phyloP scores from a whole-genome alignment of 352 stramenopile genomes.

The Aphanomyces cochlioides region DNA sequence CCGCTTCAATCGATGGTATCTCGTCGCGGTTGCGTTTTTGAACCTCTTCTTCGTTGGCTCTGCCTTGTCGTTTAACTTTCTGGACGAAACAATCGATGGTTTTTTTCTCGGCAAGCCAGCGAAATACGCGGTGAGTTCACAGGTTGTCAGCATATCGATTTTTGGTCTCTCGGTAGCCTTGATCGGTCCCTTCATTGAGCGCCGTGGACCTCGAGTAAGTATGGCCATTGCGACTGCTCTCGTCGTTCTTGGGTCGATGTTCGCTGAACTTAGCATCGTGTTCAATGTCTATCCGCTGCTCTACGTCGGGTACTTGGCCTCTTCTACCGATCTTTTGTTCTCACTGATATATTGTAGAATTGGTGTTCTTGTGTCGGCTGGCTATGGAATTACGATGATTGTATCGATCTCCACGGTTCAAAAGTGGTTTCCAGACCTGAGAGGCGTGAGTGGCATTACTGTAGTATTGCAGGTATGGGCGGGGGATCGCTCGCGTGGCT shows the following conservation, averaged over 20 bases:
- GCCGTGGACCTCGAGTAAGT: slow-evolving; percentile 1
- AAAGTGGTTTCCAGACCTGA: slow-evolving; percentile 33
- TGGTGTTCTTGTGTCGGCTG: slow-evolving; percentile 17
- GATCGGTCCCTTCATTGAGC: slow-evolving; percentile 28
- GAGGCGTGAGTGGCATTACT: slow-evolving; percentile 31
- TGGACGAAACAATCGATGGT: not conserved
- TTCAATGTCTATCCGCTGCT: not conserved
- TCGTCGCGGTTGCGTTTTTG: not conserved
- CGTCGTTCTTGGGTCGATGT: slow-evolving; percentile 5
- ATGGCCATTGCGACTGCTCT: slow-evolving; percentile 5
- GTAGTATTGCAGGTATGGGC: slow-evolving; percentile 27
- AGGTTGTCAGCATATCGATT: not conserved
- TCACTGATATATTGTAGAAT: not conserved
- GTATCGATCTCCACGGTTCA: slow-evolving; percentile 11
- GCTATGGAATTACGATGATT: slow-evolving; percentile 26
- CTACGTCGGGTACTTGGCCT: slow-evolving; percentile 14
- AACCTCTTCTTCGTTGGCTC: slow-evolving; percentile 19
- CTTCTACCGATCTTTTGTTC: too few species aligned
- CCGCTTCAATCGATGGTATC: slow-evolving; percentile 12
- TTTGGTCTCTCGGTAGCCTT: slow-evolving; percentile 28
- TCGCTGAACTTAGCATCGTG: not conserved
- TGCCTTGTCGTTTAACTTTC: slow-evolving; percentile 27
- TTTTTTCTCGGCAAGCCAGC: not conserved
- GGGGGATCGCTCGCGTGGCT: not conserved
- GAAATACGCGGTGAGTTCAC: not conserved